Evolutionary conservation across 2,329 filamentous ascomycete species (phyloP), one percentile per base, ranked within the genome.

Genomic region (Clonostachys rosea): DNA sequence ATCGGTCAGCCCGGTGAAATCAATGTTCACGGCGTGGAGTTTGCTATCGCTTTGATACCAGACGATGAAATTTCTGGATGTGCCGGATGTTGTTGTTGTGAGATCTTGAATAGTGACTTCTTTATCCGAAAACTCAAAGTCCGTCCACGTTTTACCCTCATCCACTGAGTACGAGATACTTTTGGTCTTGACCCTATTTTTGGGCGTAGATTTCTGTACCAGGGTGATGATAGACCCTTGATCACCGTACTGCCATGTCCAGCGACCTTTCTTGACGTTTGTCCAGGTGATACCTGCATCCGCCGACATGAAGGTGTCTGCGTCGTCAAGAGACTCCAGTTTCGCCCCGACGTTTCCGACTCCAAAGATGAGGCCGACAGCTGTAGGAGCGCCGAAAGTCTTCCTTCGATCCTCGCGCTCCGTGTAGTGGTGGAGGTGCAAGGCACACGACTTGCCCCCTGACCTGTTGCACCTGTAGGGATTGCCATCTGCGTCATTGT

Each of bases 401-500:
- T 92, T 88, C 42, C 84, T 74, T 57, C 84, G 86, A 62, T 97
- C 89, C 34, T 71, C 71, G 52, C 94, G 84, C 67, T 99, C 94
- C 0, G 95, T 97, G 68, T 95, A 99, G 47, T 92, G 89, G 63
- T 99, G 95, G 36, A 99, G 76, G 65, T 99, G 91, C 47, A 99
- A 75, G 5, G 89, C 86, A 63, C 95, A 99, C 47, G 84, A 79
- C 37, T 73, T 70, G 20, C 69, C 69, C 50, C 75, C 75, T 3
- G 24, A 40, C 11, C 43, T 45, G 44, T 72, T 76, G 70, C 94
- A 97, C 12, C 71, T 66, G 59, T 86, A 95, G 3, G 73, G 64
- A 56, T 92, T 88, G 55, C 81, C 83, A 33, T 94, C 82, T 1
- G 79, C 73, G 56, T 92, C 84, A 55, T 83, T 79, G 36, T 67